A percentile compares a stretch with the other conserved stretches of the same genome.
These are phyloP conservation scores for Pisolithus albus DNA, from an alignment of 768 basidiomycete species.

Conservation along the genomic window DNA sequence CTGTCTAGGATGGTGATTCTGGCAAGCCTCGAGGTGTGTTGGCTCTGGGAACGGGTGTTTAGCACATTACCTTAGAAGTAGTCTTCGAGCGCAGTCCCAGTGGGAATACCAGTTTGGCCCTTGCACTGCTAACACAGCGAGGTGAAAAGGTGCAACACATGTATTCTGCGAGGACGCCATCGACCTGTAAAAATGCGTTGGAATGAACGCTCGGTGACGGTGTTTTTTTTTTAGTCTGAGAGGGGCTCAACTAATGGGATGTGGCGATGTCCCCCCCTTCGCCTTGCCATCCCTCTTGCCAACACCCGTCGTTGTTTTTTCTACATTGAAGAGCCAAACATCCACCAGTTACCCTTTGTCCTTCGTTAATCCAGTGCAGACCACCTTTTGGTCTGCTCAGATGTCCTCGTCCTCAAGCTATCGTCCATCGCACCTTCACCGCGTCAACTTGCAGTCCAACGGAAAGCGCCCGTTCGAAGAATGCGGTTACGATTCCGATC, in stretches of 20 bases:
- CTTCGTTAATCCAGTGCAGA: neutral
- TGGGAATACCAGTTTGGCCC: too few species aligned
- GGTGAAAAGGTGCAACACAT: too few species aligned
- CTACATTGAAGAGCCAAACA: neutral
- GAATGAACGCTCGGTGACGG: neutral
- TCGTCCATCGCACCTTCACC: constrained; percentile 20
- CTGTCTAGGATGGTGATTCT: too few species aligned
- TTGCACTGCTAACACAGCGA: too few species aligned
- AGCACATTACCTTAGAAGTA: too few species aligned
- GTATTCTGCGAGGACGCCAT: neutral
- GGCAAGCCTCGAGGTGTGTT: too few species aligned
- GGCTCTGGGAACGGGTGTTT: too few species aligned
- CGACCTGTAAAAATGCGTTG: neutral
- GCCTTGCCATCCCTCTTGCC: neutral
- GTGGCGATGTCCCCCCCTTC: neutral
- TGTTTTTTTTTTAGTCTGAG: neutral
- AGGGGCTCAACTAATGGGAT: neutral
- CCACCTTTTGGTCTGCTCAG: constrained; percentile 6
- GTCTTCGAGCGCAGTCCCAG: too few species aligned
- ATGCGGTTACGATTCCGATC: constrained; percentile 29
- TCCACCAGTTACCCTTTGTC: neutral
- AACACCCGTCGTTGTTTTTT: neutral
- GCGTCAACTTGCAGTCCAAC: constrained; percentile 20
- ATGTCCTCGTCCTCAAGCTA: constrained; percentile 19
- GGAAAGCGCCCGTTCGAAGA: constrained; percentile 29